Evolutionary conservation across 2,329 filamentous ascomycete species (phyloP).

Genomic region (Penicillium polonicum): DNA sequence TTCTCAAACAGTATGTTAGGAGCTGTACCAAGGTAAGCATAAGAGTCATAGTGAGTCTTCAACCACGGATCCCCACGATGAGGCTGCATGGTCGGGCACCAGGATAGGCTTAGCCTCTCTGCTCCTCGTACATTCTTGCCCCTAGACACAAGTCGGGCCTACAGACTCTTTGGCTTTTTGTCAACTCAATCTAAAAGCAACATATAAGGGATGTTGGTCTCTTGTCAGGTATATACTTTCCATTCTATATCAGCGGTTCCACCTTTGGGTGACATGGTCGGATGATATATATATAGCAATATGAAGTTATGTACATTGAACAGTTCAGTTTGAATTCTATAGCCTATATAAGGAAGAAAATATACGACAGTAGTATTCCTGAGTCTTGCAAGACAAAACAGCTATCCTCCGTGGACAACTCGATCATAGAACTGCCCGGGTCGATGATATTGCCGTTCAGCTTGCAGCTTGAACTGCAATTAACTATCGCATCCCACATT

Average conservation of each 20-base stretch:
- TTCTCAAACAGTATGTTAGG: no score
- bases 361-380: neutral
- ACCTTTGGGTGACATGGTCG: neutral
- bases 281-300: neutral
- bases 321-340: neutral
- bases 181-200: neutral
- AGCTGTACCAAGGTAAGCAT: neutral
- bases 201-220: neutral
- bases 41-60: conserved; percentile 3
- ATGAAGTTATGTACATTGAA: neutral
- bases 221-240: neutral
- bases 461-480: neutral
- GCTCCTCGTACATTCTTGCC: no score
- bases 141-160: neutral
- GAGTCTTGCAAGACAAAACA: neutral
- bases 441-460: no score
- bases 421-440: no score
- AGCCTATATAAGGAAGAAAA: neutral
- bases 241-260: neutral
- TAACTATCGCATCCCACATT: no score
- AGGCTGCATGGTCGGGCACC: conserved; percentile 8
- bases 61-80: neutral
- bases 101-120: conserved; percentile 5
- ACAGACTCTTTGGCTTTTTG: neutral
- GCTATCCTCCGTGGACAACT: neutral